phyloP scores from a whole-genome alignment of 1,284 basidiomycete species.

The Ustilago nuda region DNA sequence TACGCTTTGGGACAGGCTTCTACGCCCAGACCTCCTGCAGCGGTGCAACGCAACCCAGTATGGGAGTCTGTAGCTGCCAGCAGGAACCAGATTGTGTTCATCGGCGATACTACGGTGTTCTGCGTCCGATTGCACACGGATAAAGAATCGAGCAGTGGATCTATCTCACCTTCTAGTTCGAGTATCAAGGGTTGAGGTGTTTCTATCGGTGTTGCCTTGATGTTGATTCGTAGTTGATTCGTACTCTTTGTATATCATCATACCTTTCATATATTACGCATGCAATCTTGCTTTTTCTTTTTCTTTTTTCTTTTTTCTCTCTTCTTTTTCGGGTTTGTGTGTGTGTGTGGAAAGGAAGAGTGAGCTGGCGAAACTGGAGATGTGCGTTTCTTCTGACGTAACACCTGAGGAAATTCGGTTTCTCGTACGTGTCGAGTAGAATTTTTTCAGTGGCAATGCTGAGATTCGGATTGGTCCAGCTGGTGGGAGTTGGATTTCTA shows the following conservation, averaged over 20 bases:
- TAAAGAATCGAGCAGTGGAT: constrained; percentile 31
- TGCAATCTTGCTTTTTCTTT: constrained; percentile 10
- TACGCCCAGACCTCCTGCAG: constrained; percentile 40
- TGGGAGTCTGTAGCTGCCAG: constrained; percentile 64
- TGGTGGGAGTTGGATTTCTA: not conserved
- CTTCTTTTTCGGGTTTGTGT: not conserved
- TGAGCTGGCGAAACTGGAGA: not conserved
- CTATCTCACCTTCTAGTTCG: constrained; percentile 39
- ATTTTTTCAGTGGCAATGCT: not conserved
- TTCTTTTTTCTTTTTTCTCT: not conserved
- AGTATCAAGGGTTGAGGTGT: constrained; percentile 29
- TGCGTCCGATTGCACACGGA: constrained; percentile 58
- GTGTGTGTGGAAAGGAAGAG: not conserved
- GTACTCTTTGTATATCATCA: constrained; percentile 25
- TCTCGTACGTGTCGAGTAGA: constrained; percentile 25
- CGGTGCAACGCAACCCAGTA: constrained; percentile 60
- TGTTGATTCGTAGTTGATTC: not conserved
- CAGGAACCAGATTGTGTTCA: constrained; percentile 66
- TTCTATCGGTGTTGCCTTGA: not conserved
- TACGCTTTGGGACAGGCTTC: constrained; percentile 50
- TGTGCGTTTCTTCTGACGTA: not conserved
- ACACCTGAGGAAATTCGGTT: not conserved
- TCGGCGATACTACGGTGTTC: constrained; percentile 63
- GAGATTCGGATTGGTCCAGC: constrained; percentile 24
- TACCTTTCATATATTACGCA: constrained; percentile 22